Evolutionary conservation across 2,329 filamentous ascomycete genomes (phyloP).

Genomic region (Bipolaris victoriae): DNA sequence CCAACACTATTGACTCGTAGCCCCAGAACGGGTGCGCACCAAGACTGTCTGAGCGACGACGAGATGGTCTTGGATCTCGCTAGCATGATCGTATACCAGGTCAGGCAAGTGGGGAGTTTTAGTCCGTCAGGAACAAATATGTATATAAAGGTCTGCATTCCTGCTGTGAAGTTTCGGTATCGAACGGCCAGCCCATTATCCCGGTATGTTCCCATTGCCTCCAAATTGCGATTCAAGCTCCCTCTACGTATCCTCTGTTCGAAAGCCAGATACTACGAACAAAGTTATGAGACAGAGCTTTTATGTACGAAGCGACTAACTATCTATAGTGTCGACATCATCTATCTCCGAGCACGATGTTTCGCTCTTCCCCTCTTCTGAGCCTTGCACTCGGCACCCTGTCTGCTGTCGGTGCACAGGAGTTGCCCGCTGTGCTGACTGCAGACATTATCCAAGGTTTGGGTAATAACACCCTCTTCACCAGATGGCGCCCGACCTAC

Average conservation of each 20-base stretch:
- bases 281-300: background rate
- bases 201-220: slow-evolving; percentile 5
- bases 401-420: slow-evolving; percentile 27
- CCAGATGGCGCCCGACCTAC: slow-evolving; percentile 54
- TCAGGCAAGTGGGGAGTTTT: slow-evolving; percentile 12
- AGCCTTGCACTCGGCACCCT: slow-evolving; percentile 35
- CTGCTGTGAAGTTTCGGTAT: slow-evolving; percentile 11
- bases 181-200: slow-evolving; percentile 7
- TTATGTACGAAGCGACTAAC: background rate
- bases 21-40: background rate
- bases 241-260: background rate
- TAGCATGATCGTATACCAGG: slow-evolving; percentile 25
- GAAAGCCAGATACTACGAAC: background rate
- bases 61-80: slow-evolving; percentile 15
- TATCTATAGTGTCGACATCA: slow-evolving; percentile 1
- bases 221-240: background rate
- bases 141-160: slow-evolving; percentile 24
- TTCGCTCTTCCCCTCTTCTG: slow-evolving; percentile 30
- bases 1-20: slow-evolving; percentile 22
- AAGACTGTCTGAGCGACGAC: too few relatives aligned
- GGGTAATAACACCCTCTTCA: slow-evolving; percentile 58
- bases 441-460: slow-evolving; percentile 36
- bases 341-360: slow-evolving; percentile 24
- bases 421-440: slow-evolving; percentile 36
- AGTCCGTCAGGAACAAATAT: slow-evolving; percentile 17